phyloP scores from a whole-genome alignment of 2,329 filamentous ascomycete species.

The Coniochaeta hoffmannii region DNA sequence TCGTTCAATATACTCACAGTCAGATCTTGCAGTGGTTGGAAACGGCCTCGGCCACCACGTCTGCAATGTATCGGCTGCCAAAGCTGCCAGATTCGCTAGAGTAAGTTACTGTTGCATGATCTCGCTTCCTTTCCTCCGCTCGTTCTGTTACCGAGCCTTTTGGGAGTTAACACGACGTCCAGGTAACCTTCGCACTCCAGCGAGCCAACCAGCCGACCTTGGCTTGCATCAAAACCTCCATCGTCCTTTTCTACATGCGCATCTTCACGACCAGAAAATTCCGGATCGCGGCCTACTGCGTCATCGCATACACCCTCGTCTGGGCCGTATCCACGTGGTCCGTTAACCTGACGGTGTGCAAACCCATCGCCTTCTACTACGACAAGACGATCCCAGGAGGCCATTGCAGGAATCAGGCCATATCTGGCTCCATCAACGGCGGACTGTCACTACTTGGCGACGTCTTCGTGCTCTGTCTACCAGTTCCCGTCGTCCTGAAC shows the following conservation, averaged over 20 bases:
- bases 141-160: neutral
- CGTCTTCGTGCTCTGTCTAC: neutral
- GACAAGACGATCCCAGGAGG: conserved; percentile 10
- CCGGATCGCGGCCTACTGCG: conserved; percentile 9
- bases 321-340: conserved; percentile 11
- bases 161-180: too few relatives aligned
- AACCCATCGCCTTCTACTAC: conserved; percentile 12
- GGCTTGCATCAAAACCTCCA: conserved; percentile 12
- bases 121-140: neutral
- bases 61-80: conserved; percentile 4
- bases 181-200: conserved; percentile 12
- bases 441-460: conserved; percentile 7
- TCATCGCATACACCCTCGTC: conserved; percentile 10
- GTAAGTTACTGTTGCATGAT: neutral
- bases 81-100: conserved; percentile 2
- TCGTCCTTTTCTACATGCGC: conserved; percentile 15
- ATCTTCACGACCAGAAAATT: conserved; percentile 10
- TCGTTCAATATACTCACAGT: conserved; percentile 1
- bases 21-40: conserved; percentile 2
- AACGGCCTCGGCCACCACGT: conserved; percentile 8
- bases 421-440: conserved; percentile 12
- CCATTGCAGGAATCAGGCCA: conserved; percentile 9
- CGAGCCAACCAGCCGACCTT: conserved; percentile 10
- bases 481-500: neutral
- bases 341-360: conserved; percentile 14